A percentile compares a stretch with the other conserved stretches of the same genome.
Evolutionary conservation across 371 early-diverging fungal species (phyloP).

Genomic region (Capillidium heterosporum): DNA sequence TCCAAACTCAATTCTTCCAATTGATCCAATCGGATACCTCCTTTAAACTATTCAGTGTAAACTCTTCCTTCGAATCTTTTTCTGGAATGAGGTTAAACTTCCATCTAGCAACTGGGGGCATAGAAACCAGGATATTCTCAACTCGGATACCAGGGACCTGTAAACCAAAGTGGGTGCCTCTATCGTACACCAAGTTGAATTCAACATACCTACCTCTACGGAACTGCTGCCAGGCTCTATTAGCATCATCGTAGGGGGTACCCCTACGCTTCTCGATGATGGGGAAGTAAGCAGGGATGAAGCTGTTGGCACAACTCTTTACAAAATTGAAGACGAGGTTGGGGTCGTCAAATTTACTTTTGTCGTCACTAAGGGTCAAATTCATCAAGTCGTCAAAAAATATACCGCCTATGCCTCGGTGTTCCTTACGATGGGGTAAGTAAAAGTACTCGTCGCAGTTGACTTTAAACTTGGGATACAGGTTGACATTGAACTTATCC

Average conservation of each 20-base stretch:
- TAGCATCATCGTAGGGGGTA: slow-evolving; percentile 36
- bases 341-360: not conserved
- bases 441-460: slow-evolving; percentile 76
- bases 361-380: slow-evolving; percentile 26
- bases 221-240: slow-evolving; percentile 68
- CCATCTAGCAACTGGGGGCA: slow-evolving; percentile 74
- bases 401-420: slow-evolving; percentile 77
- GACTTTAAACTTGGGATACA: slow-evolving; percentile 57
- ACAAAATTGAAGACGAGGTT: slow-evolving; percentile 38
- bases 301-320: slow-evolving; percentile 46
- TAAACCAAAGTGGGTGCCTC: slow-evolving; percentile 80
- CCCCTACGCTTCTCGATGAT: slow-evolving; percentile 44
- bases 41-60: too few species aligned
- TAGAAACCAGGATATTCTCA: slow-evolving; percentile 68
- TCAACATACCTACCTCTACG: slow-evolving; percentile 79
- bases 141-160: slow-evolving; percentile 69
- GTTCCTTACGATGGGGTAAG: slow-evolving; percentile 54
- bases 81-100: slow-evolving; percentile 63
- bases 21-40: too few species aligned
- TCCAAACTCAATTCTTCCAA: too few species aligned
- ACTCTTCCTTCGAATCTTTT: not conserved
- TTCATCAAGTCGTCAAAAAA: slow-evolving; percentile 73
- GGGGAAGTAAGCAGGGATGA: slow-evolving; percentile 57
- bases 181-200: slow-evolving; percentile 74
- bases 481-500: slow-evolving; percentile 42